Conservation (phyloP, 768 basidiomycete genomes). For the Pleurotus salmoneostramineus region DNA sequence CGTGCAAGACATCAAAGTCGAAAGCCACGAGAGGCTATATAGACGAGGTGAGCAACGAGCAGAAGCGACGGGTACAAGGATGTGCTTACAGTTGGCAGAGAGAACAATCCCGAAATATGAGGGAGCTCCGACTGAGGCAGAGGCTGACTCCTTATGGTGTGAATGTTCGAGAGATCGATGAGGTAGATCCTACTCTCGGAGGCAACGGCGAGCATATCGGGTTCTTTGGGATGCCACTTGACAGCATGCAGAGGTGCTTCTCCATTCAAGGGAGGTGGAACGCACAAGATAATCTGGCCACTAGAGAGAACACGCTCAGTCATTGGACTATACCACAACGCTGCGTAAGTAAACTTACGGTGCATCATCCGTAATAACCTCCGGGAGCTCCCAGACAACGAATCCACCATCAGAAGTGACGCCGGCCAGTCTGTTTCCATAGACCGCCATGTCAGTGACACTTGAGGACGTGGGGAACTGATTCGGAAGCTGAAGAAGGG, state of each 20-base stretch:
- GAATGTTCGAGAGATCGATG: slow-evolving; percentile 50
- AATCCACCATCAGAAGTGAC: slow-evolving; percentile 88
- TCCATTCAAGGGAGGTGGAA: slow-evolving; percentile 54
- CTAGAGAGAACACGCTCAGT: slow-evolving; percentile 27
- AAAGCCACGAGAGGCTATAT: slow-evolving; percentile 74
- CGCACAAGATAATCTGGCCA: slow-evolving; percentile 64
- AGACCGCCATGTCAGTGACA: slow-evolving; percentile 85
- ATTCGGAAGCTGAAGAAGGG: slow-evolving; percentile 70
- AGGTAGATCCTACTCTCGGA: slow-evolving; percentile 74
- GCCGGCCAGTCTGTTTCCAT: slow-evolving; percentile 76
- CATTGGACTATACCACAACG: not conserved
- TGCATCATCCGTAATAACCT: slow-evolving; percentile 80
- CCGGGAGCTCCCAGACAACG: slow-evolving; percentile 85
- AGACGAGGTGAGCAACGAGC: slow-evolving; percentile 2
- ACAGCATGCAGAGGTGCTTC: slow-evolving; percentile 69
- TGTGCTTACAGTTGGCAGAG: slow-evolving; percentile 61
- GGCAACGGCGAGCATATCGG: slow-evolving; percentile 78
- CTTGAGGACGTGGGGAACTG: slow-evolving; percentile 59
- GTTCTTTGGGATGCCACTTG: slow-evolving; percentile 86
- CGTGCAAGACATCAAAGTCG: slow-evolving; percentile 77
- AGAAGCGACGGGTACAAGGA: not conserved
- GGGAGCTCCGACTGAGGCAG: slow-evolving; percentile 66
- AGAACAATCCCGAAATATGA: slow-evolving; percentile 65
- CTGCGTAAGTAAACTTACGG: slow-evolving; percentile 48
- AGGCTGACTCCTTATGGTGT: slow-evolving; percentile 59